phyloP scores from a whole-genome alignment of 2,329 filamentous ascomycete genomes.

The Ophiostoma sp. region DNA sequence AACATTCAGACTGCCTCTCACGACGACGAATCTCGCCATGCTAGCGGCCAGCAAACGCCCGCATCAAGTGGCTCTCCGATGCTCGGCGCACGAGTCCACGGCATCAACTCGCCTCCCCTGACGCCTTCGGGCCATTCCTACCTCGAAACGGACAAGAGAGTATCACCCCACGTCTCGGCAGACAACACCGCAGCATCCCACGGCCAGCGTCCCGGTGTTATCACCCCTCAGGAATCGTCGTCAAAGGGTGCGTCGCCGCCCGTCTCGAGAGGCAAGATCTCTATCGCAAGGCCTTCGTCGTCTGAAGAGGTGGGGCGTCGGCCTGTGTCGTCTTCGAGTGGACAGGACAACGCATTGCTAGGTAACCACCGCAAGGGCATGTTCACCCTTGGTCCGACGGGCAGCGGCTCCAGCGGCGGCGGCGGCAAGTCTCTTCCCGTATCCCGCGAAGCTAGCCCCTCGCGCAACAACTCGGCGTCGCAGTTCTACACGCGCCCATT shows the following conservation, averaged over 20 bases:
- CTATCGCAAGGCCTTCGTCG: constrained; percentile 32
- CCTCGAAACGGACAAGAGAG: constrained; percentile 36
- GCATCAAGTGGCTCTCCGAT: constrained; percentile 62
- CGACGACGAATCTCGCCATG: constrained; percentile 54
- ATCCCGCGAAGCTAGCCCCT: constrained; percentile 61
- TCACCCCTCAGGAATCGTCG: constrained; percentile 66
- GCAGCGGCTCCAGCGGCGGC: constrained; percentile 35
- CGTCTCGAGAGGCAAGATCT: constrained; percentile 35
- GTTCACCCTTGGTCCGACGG: constrained; percentile 44
- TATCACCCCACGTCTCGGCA: constrained; percentile 18
- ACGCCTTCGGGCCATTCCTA: constrained; percentile 72
- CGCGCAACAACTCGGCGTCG: constrained; percentile 53
- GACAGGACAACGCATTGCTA: constrained; percentile 28
- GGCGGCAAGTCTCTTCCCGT: constrained; percentile 47
- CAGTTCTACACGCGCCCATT: constrained; percentile 67
- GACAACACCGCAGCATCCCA: constrained; percentile 24
- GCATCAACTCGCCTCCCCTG: constrained; percentile 81
- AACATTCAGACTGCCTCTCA: constrained; percentile 50
- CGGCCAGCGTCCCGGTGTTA: constrained; percentile 35
- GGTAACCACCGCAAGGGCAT: constrained; percentile 49
- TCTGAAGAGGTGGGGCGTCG: constrained; percentile 40
- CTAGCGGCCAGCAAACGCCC: constrained; percentile 60
- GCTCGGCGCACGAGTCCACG: constrained; percentile 60
- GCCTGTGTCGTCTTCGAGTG: constrained; percentile 37
- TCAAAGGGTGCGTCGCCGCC: constrained; percentile 48